A percentile compares a stretch with the other conserved stretches of the same genome.
These are phyloP conservation scores for Saccharomycopsis amapae DNA, from an alignment of 805 yeast genomes.

Conservation along the genomic window DNA sequence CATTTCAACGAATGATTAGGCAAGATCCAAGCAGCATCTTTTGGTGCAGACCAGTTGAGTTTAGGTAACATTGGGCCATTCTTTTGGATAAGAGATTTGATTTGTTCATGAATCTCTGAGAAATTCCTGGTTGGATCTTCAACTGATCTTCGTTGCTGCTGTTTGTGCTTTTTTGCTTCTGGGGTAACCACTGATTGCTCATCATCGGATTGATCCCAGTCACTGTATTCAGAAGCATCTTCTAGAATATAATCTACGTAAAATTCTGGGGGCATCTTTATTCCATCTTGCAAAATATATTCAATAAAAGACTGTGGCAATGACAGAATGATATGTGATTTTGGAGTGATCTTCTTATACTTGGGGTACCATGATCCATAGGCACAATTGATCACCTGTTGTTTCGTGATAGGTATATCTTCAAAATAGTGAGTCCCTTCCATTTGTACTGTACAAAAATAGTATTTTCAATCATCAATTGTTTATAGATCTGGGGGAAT, in stretches of 20 bases:
- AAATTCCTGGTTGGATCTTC: constrained; percentile 45
- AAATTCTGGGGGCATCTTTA: constrained; percentile 47
- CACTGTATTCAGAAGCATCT: constrained; percentile 65
- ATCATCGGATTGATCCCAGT: constrained; percentile 49
- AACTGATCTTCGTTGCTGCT: constrained; percentile 14
- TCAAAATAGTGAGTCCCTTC: constrained; percentile 20
- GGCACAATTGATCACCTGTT: constrained; percentile 44
- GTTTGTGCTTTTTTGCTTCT: constrained; percentile 19
- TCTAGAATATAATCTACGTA: constrained; percentile 31
- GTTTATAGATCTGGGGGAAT: no score
- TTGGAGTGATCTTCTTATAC: constrained; percentile 44
- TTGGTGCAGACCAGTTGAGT: constrained; percentile 95
- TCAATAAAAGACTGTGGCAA: constrained; percentile 51
- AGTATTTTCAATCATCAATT: no score
- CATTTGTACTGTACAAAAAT: no score
- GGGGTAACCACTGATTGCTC: constrained; percentile 25
- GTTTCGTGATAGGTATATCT: constrained; percentile 27
- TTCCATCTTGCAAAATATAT: constrained; percentile 62
- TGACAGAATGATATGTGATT: constrained; percentile 46
- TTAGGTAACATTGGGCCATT: constrained; percentile 74
- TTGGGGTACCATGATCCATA: constrained; percentile 54
- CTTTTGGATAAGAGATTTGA: constrained; percentile 39
- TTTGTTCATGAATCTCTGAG: constrained; percentile 48
- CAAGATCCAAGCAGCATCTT: constrained; percentile 89
- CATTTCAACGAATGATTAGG: constrained; percentile 74